Evolutionary conservation across 179 eudicot genomes (phyloP).

Genomic region (Sideroxylon spinosum): DNA sequence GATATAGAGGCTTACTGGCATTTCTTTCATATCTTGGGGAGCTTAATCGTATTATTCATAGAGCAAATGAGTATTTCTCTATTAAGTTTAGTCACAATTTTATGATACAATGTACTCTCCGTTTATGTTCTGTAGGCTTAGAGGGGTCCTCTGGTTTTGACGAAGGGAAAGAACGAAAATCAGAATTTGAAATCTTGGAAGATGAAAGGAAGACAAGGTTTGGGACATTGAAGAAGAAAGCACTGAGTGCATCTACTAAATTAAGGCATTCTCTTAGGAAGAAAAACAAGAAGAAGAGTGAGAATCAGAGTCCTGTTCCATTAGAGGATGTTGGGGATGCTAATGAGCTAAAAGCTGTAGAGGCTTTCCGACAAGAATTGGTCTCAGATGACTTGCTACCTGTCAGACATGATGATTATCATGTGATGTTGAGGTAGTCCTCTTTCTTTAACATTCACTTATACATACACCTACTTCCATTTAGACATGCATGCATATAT

Average conservation of each 20-base stretch:
- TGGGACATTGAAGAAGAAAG: slow-evolving; percentile 48
- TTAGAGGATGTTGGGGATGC: slow-evolving; percentile 52
- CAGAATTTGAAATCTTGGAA: slow-evolving; percentile 38
- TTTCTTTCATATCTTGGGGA: slow-evolving; percentile 6
- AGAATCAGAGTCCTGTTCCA: slow-evolving; percentile 21
- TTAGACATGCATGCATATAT: background rate
- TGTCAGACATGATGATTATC: slow-evolving; percentile 49
- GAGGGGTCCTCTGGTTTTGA: slow-evolving; percentile 30
- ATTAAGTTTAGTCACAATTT: background rate
- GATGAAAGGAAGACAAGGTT: slow-evolving; percentile 40
- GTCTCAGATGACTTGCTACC: slow-evolving; percentile 49
- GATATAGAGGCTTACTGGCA: background rate
- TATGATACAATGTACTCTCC: background rate
- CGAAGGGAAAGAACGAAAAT: slow-evolving; percentile 39
- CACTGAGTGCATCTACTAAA: slow-evolving; percentile 43
- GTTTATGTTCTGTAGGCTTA: slow-evolving; percentile 32
- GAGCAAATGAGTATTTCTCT: background rate
- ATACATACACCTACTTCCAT: background rate
- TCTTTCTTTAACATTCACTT: background rate
- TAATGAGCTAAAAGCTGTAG: slow-evolving; percentile 48
- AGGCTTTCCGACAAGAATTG: slow-evolving; percentile 49
- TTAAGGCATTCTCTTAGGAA: slow-evolving; percentile 39
- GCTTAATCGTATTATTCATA: background rate
- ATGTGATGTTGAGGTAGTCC: slow-evolving; percentile 50
- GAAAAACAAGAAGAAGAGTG: slow-evolving; percentile 39